Percentiles rank a stretch among this genome's conserved stretches.
Evolutionary conservation across 495 filamentous ascomycete species (phyloP).

Genomic region (Daldinia grandis): DNA sequence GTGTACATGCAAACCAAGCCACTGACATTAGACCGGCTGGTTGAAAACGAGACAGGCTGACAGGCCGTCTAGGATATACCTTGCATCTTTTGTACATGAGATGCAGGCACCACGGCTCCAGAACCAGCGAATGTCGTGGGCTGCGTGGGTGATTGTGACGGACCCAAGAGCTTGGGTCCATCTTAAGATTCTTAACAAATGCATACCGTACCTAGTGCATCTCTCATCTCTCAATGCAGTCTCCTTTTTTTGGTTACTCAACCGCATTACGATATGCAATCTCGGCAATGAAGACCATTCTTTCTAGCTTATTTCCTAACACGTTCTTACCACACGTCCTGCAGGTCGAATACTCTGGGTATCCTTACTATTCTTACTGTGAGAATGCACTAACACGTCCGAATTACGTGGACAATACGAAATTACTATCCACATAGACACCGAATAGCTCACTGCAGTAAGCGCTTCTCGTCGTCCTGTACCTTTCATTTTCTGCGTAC

Average conservation of each 20-base stretch:
- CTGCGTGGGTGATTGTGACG: background rate
- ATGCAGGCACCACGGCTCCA: conserved; percentile 6
- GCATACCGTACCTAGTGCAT: too few species aligned
- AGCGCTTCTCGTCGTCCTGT: background rate
- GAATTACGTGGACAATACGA: conserved; percentile 2
- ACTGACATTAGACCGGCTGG: conserved; percentile 7
- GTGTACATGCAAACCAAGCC: conserved; percentile 9
- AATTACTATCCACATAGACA: background rate
- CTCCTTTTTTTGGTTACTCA: conserved; percentile 20
- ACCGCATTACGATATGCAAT: conserved; percentile 35
- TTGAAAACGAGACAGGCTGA: conserved; percentile 9
- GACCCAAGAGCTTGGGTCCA: conserved; percentile 37
- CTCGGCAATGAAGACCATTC: conserved; percentile 25
- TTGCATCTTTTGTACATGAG: conserved; percentile 10
- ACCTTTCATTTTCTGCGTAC: background rate
- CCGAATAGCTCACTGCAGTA: background rate
- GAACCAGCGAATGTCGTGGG: conserved; percentile 1
- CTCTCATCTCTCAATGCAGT: conserved; percentile 16
- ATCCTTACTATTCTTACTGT: background rate
- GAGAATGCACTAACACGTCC: conserved; percentile 5
- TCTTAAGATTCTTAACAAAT: conserved; percentile 16
- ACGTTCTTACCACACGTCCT: background rate
- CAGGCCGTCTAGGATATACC: conserved; percentile 14
- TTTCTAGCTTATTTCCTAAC: conserved; percentile 28
- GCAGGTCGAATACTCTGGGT: background rate